phyloP scores from a whole-genome alignment of 2,329 filamentous ascomycete genomes.

The Magnaporthiopsis incrustans region DNA sequence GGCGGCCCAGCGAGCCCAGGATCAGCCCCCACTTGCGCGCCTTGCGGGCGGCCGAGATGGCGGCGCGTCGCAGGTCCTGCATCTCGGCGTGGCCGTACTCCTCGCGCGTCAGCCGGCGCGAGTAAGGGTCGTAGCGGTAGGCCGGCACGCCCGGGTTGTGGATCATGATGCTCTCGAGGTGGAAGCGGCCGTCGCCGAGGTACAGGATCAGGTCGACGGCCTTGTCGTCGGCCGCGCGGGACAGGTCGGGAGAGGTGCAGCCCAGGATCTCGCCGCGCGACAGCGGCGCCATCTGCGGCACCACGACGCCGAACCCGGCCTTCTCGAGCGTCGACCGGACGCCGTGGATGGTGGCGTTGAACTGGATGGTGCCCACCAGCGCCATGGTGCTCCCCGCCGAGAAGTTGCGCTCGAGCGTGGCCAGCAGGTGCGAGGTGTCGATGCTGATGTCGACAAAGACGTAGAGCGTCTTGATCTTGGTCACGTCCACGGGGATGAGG shows the following conservation, averaged over 20 bases:
- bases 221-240: slow-evolving; percentile 33
- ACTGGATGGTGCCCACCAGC: slow-evolving; percentile 94
- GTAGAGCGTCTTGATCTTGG: slow-evolving; percentile 93
- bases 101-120: slow-evolving; percentile 82
- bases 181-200: slow-evolving; percentile 86
- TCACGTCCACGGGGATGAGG: slow-evolving; percentile 91
- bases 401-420: slow-evolving; percentile 85
- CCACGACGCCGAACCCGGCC: slow-evolving; percentile 75
- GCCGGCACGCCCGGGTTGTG: slow-evolving; percentile 88
- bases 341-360: slow-evolving; percentile 93
- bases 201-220: slow-evolving; percentile 76
- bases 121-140: slow-evolving; percentile 96
- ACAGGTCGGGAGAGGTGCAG: slow-evolving; percentile 72
- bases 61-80: slow-evolving; percentile 68
- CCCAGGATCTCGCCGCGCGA: slow-evolving; percentile 94
- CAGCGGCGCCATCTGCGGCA: slow-evolving; percentile 87
- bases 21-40: slow-evolving; percentile 90
- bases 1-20: slow-evolving; percentile 80
- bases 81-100: slow-evolving; percentile 89
- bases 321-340: slow-evolving; percentile 69
- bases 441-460: slow-evolving; percentile 98
- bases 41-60: slow-evolving; percentile 65
- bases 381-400: slow-evolving; percentile 77
- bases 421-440: slow-evolving; percentile 78
- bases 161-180: slow-evolving; percentile 98